These are phyloP conservation scores for Aspergillus amoenus DNA, from an alignment of 2,329 filamentous ascomycete genomes.

Conservation along the genomic window DNA sequence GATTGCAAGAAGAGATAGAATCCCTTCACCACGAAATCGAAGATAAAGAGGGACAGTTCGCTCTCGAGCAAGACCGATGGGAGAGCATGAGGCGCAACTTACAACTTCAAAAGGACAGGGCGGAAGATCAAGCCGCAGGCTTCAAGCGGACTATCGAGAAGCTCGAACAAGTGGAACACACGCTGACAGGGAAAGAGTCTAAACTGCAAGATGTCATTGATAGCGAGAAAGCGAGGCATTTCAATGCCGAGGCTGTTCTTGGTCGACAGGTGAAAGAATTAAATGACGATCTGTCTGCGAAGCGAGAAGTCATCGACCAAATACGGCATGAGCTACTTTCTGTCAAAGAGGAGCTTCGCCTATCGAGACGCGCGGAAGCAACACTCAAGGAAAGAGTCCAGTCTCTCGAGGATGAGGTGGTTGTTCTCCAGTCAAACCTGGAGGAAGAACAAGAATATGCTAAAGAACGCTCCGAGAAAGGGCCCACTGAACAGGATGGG, in stretches of 20 bases:
- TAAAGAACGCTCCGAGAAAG: slow-evolving; percentile 56
- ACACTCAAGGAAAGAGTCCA: slow-evolving; percentile 64
- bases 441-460: slow-evolving; percentile 65
- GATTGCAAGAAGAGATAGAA: slow-evolving; percentile 57
- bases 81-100: slow-evolving; percentile 65
- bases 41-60: slow-evolving; percentile 69
- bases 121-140: slow-evolving; percentile 66
- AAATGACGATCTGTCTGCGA: slow-evolving; percentile 67
- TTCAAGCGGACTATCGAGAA: slow-evolving; percentile 71
- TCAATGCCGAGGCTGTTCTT: slow-evolving; percentile 68
- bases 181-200: slow-evolving; percentile 65
- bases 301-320: slow-evolving; percentile 64
- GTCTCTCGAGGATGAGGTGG: slow-evolving; percentile 72
- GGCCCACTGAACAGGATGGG: slow-evolving; percentile 58
- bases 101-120: slow-evolving; percentile 64
- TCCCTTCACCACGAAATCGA: slow-evolving; percentile 64
- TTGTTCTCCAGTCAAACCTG: slow-evolving; percentile 65
- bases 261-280: slow-evolving; percentile 73
- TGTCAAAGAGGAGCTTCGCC: slow-evolving; percentile 68
- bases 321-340: slow-evolving; percentile 65
- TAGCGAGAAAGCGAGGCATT: slow-evolving; percentile 70
- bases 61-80: slow-evolving; percentile 72
- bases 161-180: slow-evolving; percentile 67
- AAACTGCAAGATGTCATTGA: slow-evolving; percentile 67
- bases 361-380: slow-evolving; percentile 64